Percentiles rank a stretch among this genome's conserved stretches.
These are phyloP conservation scores for Hanseniaspora jakobsenii DNA, from an alignment of 805 yeast genomes.

Conservation along the genomic window DNA sequence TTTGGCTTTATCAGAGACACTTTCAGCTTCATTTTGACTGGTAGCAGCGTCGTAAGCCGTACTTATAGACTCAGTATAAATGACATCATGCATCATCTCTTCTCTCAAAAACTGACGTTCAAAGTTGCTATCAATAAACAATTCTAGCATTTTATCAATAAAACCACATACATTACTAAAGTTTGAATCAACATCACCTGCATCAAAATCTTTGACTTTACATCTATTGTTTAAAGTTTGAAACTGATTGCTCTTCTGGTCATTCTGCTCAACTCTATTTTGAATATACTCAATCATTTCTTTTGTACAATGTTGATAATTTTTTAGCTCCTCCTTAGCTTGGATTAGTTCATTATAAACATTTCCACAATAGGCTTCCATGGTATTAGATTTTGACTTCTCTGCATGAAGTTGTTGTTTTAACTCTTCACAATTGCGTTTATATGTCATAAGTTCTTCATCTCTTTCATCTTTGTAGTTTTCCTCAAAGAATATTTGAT, in stretches of 20 bases:
- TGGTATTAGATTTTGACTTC: too few species aligned
- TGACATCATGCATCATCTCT: conserved; percentile 13
- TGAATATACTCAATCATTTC: conserved; percentile 4
- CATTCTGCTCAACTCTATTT: not conserved
- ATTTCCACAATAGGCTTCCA: too few species aligned
- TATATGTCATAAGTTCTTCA: not conserved
- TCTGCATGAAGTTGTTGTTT: too few species aligned
- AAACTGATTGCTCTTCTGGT: conserved; percentile 4
- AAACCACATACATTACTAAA: conserved; percentile 7
- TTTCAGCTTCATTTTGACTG: too few species aligned
- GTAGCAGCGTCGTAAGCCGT: too few species aligned
- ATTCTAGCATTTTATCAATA: conserved; percentile 2
- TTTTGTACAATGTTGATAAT: not conserved
- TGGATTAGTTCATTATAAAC: too few species aligned
- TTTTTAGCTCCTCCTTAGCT: not conserved
- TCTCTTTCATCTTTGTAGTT: not conserved
- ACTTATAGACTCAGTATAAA: not conserved
- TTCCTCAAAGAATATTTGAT: not conserved
- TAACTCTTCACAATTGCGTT: too few species aligned
- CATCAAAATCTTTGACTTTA: conserved; percentile 2
- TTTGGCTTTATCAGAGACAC: too few species aligned
- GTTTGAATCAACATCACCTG: not conserved
- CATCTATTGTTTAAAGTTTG: conserved; percentile 7
- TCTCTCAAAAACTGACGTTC: conserved; percentile 13
- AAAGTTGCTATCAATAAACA: conserved; percentile 7